Evolutionary conservation across 2,329 filamentous ascomycete genomes (phyloP), one percentile per base, ranked within the genome.

Genomic region (Alternaria sp.): DNA sequence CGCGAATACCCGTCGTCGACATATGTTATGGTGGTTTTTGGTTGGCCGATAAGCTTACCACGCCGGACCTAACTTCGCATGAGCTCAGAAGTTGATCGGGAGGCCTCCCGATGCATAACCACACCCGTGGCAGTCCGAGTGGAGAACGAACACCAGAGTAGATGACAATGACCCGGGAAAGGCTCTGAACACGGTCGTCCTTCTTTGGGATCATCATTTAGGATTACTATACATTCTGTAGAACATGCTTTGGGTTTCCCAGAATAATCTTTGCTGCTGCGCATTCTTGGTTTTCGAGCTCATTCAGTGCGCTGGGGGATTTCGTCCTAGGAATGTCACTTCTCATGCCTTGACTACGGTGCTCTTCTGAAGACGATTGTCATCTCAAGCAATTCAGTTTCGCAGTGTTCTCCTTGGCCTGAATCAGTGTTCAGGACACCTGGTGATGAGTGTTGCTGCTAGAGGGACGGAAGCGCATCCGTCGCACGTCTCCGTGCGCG

Each of bases 1-100:
- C 50, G 64, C 63, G 52, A 51, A 45, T 60, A 60, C 44, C 66
- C 66, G 66, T 56, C 27, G 22, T 48, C 50, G 8, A 49, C 28
- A 34, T 22, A 22, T 20, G 22, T 28, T 20, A 57, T 49, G 20
- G 44, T 49, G 44, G 34, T 45, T 27, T 54, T 59, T 59, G 28
- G 45, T 34, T 34, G 28, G 45, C 18, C 28, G 45, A 49, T 49
- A 49, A 49, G 45, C 45, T 34, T 4, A 49, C 45, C 12, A 34
- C 14, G 45, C 28, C 28, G 20, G 12, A 30, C 18, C 45, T n/a
- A 28, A 28, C 27, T 46, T 46, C 44, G 44, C 28, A 34, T 49
- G 18, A n/a, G 28, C 20, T 30, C 45, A 28, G n/a, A 34, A 22
- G 8, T 49, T 16, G 45, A 49, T 49, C 45, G 45, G 45, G 45